Evolutionary conservation across 2,329 filamentous ascomycete genomes (phyloP), one percentile per base, ranked within the genome.

Genomic region (Cladosporium phlei): DNA sequence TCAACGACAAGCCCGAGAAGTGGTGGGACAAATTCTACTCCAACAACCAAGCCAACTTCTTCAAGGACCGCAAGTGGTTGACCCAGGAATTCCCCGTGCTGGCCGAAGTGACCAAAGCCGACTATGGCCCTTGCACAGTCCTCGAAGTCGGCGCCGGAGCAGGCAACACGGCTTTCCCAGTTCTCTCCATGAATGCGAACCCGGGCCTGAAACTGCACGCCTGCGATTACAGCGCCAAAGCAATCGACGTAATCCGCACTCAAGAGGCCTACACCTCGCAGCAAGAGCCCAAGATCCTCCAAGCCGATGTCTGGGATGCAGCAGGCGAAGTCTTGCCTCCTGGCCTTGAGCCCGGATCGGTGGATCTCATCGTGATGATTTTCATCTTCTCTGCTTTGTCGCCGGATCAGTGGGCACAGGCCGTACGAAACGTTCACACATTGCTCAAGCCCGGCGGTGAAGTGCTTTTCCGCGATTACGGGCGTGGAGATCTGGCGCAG

Each of bases 1-100:
- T 96, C 74, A 97, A 96, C 65, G 74, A 77, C 35, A 80, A 94
- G 55, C 93, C 93, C 0, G 90, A 88, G 52, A 95, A 89, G 67
- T 97, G 89, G 88, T 98, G 93, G 93, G 93, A 98, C 62, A 72
- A 86, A 46, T 98, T 98, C 70, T 98, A 98, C 75, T 90, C 93
- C 70, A 95, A 97, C 71, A 97, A 98, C 69, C 87, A 86, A 16
- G 80, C 84, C 59, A 97, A 97, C 63, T 98, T 98, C 70, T 98
- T 98, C 80, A 98, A 98, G 70, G 86, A 98, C 64, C 80, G 93
- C 54, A 97, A 97, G 66, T 98, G 93, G 93, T 73, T 98, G 24
- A 85, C 86, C 54, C 91, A 97, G 66, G 93, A 98, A 66, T 98
- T 98, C 55, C 93, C 93, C 0, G 72, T 97, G 3, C 72, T 98